These are phyloP conservation scores for Backusella psychrophila DNA, from an alignment of 192 early-diverging fungal genomes.

Conservation along the genomic window DNA sequence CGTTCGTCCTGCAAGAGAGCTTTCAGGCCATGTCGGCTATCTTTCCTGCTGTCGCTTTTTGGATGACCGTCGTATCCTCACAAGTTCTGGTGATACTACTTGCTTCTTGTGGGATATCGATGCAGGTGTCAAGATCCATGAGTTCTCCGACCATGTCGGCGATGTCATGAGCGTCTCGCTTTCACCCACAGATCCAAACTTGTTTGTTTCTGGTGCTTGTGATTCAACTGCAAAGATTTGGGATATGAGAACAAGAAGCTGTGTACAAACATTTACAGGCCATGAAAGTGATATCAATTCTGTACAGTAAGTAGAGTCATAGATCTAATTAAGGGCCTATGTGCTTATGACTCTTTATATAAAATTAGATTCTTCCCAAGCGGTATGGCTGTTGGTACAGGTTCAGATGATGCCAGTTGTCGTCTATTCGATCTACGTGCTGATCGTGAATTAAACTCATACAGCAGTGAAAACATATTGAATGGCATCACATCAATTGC, in stretches of 20 bases:
- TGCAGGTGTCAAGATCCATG: conserved; percentile 92
- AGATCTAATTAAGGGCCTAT: not conserved
- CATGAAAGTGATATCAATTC: conserved; percentile 98
- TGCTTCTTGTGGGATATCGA: conserved; percentile 99
- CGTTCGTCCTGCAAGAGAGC: conserved; percentile 91
- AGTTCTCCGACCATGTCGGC: conserved; percentile 96
- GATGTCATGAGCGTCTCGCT: conserved; percentile 98
- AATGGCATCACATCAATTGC: conserved; percentile 97
- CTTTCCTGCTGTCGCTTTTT: conserved; percentile 96
- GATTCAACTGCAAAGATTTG: conserved; percentile 98
- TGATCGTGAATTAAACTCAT: conserved; percentile 95
- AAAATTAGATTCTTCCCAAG: conserved; percentile 86
- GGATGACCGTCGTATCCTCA: conserved; percentile 92
- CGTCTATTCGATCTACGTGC: conserved; percentile 95
- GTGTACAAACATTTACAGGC: conserved; percentile 96
- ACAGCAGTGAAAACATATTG: conserved; percentile 96
- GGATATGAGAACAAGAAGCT: conserved; percentile 96
- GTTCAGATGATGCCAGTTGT: conserved; percentile 97
- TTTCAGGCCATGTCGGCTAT: conserved; percentile 94
- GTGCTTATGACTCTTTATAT: not conserved
- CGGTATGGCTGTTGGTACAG: conserved; percentile 97
- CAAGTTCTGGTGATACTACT: conserved; percentile 94
- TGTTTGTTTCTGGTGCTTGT: conserved; percentile 97
- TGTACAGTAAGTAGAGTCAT: conserved; percentile 56
- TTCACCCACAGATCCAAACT: conserved; percentile 83